A percentile compares a stretch with the other conserved stretches of the same genome.
Evolutionary conservation across 163 green algal genomes (phyloP).

Genomic region (Coccomyxa subellipsoidea): DNA sequence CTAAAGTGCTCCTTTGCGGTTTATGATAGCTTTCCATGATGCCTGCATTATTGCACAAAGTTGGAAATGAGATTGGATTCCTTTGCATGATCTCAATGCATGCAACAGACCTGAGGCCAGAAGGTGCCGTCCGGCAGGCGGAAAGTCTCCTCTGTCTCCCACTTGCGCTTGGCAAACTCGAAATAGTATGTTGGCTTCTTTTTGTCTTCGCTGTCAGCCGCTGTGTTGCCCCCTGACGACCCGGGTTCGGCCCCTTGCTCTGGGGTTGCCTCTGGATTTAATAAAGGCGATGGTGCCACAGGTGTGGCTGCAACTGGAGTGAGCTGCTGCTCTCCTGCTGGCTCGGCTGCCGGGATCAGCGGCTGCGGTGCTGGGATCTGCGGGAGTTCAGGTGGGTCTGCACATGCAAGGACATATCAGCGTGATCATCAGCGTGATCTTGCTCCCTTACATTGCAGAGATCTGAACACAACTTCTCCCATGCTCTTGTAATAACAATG

Average conservation of each 20-base stretch:
- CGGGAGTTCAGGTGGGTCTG: neutral
- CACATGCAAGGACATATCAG: neutral
- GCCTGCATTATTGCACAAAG: too few relatives aligned
- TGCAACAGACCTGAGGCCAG: neutral
- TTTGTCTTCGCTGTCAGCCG: neutral
- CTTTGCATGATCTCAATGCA: too few relatives aligned
- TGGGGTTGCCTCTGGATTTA: neutral
- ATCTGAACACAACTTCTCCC: too few relatives aligned
- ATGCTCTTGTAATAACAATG: too few relatives aligned
- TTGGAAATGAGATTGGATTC: too few relatives aligned
- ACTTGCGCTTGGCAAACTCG: conserved; percentile 37
- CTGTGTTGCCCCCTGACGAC: neutral
- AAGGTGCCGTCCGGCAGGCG: conserved; percentile 22
- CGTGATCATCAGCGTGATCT: neutral
- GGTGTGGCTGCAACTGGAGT: neutral
- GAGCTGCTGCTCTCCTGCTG: neutral
- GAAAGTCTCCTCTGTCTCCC: conserved; percentile 38
- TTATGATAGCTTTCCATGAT: too few relatives aligned
- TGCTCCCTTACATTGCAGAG: too few relatives aligned
- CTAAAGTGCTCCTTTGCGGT: too few relatives aligned
- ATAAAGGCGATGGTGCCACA: neutral
- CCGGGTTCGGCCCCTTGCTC: neutral
- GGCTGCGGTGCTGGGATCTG: neutral
- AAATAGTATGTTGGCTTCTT: conserved; percentile 29
- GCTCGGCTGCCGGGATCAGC: neutral